These are phyloP conservation scores for Penicillium antarcticum DNA, from an alignment of 495 filamentous ascomycete genomes.

Conservation along the genomic window DNA sequence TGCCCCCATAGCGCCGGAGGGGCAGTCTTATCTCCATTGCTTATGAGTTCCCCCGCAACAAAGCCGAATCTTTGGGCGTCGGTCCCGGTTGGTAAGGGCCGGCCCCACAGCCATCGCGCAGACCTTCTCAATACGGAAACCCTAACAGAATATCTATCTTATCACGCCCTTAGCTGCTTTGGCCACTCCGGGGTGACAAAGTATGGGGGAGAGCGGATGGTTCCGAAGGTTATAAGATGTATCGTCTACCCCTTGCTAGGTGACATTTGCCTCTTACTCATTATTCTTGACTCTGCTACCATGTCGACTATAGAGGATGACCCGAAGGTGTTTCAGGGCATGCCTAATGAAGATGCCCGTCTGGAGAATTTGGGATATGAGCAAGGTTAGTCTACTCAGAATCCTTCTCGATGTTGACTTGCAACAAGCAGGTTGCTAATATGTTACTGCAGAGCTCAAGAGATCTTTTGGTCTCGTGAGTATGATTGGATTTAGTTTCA, in stretches of 20 bases:
- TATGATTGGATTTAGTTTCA: slow-evolving; percentile 60
- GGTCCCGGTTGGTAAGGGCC: slow-evolving; percentile 23
- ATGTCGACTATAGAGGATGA: slow-evolving; percentile 20
- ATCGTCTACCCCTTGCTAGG: not conserved
- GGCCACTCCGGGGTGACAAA: slow-evolving; percentile 11
- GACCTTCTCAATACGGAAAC: slow-evolving; percentile 30
- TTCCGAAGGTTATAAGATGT: slow-evolving; percentile 6
- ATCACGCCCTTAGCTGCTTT: slow-evolving; percentile 10
- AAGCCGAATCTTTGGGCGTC: not conserved
- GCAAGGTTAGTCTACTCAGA: slow-evolving; percentile 33
- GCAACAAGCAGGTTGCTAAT: not conserved
- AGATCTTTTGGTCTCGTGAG: slow-evolving; percentile 55
- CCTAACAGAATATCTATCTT: slow-evolving; percentile 18
- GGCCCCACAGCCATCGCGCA: slow-evolving; percentile 23
- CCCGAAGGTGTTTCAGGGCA: slow-evolving; percentile 20
- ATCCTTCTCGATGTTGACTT: not conserved
- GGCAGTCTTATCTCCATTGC: not conserved
- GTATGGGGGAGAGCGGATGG: slow-evolving; percentile 6
- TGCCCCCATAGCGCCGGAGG: not conserved
- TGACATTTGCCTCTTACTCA: not conserved
- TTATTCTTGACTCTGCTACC: not conserved
- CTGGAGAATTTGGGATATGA: slow-evolving; percentile 48
- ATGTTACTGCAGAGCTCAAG: slow-evolving; percentile 44
- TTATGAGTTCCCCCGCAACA: slow-evolving; percentile 8
- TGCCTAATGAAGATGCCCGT: slow-evolving; percentile 36